Conservation (phyloP, 352 stramenopile genomes). For the Globisporangium polare region DNA sequence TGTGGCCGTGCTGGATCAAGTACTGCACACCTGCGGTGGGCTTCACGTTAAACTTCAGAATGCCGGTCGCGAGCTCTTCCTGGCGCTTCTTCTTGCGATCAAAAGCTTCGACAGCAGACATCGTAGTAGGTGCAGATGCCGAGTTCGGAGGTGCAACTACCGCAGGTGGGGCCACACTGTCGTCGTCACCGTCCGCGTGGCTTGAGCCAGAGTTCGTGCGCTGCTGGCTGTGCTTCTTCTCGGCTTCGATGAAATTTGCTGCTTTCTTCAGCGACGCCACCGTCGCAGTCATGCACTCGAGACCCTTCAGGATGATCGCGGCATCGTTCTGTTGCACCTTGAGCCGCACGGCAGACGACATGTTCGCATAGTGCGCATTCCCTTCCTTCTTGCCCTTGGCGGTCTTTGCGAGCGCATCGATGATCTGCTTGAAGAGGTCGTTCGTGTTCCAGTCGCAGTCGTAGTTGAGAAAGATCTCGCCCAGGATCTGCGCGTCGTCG, state of each 20-base stretch:
- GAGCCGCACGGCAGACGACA: slow-evolving; percentile 54
- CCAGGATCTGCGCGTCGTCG: slow-evolving; percentile 91
- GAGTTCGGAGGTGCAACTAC: slow-evolving; percentile 18
- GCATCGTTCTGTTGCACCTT: slow-evolving; percentile 75
- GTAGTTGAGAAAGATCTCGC: slow-evolving; percentile 99
- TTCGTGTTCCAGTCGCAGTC: slow-evolving; percentile 98
- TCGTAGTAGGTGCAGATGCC: slow-evolving; percentile 29
- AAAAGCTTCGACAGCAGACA: slow-evolving; percentile 93
- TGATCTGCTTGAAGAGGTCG: slow-evolving; percentile 98
- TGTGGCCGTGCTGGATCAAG: slow-evolving; percentile 88
- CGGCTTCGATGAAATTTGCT: slow-evolving; percentile 65
- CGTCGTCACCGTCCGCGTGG: slow-evolving; percentile 45
- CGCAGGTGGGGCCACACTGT: slow-evolving; percentile 18
- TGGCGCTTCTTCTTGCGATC: slow-evolving; percentile 96
- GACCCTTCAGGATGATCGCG: slow-evolving; percentile 69
- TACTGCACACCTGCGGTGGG: slow-evolving; percentile 90
- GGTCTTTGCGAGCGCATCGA: slow-evolving; percentile 94
- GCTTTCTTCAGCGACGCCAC: slow-evolving; percentile 91
- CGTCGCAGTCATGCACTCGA: slow-evolving; percentile 94
- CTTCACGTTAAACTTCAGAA: slow-evolving; percentile 98
- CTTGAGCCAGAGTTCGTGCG: slow-evolving; percentile 20
- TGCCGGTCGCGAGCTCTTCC: slow-evolving; percentile 95
- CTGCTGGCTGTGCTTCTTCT: slow-evolving; percentile 39
- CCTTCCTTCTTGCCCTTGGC: slow-evolving; percentile 87
- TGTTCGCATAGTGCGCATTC: slow-evolving; percentile 47